phyloP scores from a whole-genome alignment of 495 filamentous ascomycete species.

The Penicillium steckii region DNA sequence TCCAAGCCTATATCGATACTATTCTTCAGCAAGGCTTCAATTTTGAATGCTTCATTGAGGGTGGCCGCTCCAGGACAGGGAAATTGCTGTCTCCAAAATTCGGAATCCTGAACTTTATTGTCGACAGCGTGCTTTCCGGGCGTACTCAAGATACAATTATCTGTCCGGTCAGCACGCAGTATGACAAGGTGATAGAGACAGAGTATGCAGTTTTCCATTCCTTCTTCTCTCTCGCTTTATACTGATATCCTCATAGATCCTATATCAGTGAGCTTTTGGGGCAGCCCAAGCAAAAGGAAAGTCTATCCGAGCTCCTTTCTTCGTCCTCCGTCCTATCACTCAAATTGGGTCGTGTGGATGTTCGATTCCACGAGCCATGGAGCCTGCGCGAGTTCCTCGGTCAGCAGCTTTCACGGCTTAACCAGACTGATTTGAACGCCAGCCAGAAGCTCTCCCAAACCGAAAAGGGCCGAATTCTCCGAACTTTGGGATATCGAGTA shows the following conservation, averaged over 20 bases:
- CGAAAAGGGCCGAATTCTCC: conserved; percentile 63
- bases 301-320: conserved; percentile 80
- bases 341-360: conserved; percentile 87
- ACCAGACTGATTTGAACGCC: conserved; percentile 26
- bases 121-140: conserved; percentile 87
- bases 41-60: conserved; percentile 96
- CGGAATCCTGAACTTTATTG: conserved; percentile 88
- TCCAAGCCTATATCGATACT: conserved; percentile 94
- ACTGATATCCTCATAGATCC: conserved; percentile 45
- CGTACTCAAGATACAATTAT: conserved; percentile 86
- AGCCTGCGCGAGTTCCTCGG: conserved; percentile 76
- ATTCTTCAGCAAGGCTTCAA: conserved; percentile 88
- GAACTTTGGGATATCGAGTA: conserved; percentile 86
- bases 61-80: conserved; percentile 85
- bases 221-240: neutral
- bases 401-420: conserved; percentile 60
- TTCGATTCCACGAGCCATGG: conserved; percentile 95
- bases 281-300: conserved; percentile 92
- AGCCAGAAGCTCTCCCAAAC: conserved; percentile 42
- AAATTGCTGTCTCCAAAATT: conserved; percentile 94
- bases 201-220: conserved; percentile 48
- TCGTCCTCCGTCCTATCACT: conserved; percentile 87
- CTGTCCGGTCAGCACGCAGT: conserved; percentile 93
- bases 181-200: conserved; percentile 98
- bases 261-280: conserved; percentile 94